Conservation (phyloP, 2,329 filamentous ascomycete genomes). For the Chaetomiaceae sp. region DNA sequence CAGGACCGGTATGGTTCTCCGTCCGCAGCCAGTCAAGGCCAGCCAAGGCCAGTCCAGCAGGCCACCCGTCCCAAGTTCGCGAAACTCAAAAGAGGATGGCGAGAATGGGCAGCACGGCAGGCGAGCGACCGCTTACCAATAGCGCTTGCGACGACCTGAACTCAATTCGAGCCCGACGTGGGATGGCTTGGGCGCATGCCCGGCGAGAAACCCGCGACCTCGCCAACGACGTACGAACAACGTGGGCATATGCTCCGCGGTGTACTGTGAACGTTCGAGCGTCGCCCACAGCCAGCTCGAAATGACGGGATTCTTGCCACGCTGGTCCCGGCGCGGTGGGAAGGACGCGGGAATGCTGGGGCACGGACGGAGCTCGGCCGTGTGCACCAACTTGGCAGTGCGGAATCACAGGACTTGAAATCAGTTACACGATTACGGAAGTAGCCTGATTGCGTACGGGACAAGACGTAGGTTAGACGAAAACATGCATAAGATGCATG, state of each 20-base stretch:
- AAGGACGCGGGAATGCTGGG: background rate
- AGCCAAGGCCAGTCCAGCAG: background rate
- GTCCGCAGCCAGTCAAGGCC: background rate
- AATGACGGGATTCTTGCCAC: constrained; percentile 9
- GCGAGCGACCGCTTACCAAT: constrained; percentile 20
- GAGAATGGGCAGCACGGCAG: too few relatives aligned
- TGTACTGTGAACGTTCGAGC: too few relatives aligned
- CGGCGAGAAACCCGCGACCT: too few relatives aligned
- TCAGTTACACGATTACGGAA: too few relatives aligned
- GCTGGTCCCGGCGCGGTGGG: constrained; percentile 12
- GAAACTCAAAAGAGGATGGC: background rate
- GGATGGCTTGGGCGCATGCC: too few relatives aligned
- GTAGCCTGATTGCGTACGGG: too few relatives aligned
- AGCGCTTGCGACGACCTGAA: constrained; percentile 13
- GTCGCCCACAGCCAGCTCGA: constrained; percentile 1
- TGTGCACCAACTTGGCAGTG: background rate
- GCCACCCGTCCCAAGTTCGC: constrained; percentile 3
- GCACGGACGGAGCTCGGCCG: background rate
- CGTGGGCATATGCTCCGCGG: too few relatives aligned
- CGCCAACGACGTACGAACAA: too few relatives aligned
- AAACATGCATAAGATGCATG: too few relatives aligned
- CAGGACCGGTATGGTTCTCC: constrained; percentile 21
- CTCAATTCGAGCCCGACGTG: too few relatives aligned
- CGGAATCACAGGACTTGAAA: background rate
- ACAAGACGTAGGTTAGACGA: too few relatives aligned